Conservation (phyloP, 2,329 filamentous ascomycete genomes). For the Colletotrichum simmondsii region DNA sequence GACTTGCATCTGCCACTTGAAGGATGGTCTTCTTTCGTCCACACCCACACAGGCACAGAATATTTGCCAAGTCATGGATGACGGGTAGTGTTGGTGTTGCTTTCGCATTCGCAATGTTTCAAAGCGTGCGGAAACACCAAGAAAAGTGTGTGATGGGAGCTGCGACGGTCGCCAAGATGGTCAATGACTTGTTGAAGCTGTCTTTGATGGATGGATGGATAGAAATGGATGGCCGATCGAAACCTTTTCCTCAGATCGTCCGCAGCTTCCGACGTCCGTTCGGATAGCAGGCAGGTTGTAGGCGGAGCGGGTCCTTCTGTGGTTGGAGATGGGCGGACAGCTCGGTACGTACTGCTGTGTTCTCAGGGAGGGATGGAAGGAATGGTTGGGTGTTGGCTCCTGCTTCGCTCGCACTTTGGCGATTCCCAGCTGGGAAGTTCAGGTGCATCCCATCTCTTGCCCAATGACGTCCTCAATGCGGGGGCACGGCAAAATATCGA, state of each 20-base stretch:
- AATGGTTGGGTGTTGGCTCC: neutral
- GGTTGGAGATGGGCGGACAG: neutral
- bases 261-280: neutral
- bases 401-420: neutral
- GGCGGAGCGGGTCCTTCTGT: neutral
- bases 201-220: neutral
- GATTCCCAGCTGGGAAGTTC: neutral
- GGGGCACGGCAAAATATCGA: constrained; percentile 1
- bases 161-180: constrained; percentile 13
- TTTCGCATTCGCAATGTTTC: neutral
- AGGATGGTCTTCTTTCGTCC: too few species aligned
- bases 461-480: constrained; percentile 26
- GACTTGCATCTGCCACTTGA: too few species aligned
- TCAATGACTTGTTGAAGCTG: neutral
- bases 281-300: neutral
- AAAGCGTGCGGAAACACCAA: constrained; percentile 4
- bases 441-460: neutral
- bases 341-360: neutral
- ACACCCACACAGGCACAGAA: too few species aligned
- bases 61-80: neutral
- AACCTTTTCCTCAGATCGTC: neutral
- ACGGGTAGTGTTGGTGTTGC: neutral
- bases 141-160: constrained; percentile 22
- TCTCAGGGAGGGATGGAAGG: too few species aligned
- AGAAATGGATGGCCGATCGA: neutral